These are phyloP conservation scores for Fragosphaeria purpurea DNA, from an alignment of 2,329 filamentous ascomycete species.

Conservation along the genomic window DNA sequence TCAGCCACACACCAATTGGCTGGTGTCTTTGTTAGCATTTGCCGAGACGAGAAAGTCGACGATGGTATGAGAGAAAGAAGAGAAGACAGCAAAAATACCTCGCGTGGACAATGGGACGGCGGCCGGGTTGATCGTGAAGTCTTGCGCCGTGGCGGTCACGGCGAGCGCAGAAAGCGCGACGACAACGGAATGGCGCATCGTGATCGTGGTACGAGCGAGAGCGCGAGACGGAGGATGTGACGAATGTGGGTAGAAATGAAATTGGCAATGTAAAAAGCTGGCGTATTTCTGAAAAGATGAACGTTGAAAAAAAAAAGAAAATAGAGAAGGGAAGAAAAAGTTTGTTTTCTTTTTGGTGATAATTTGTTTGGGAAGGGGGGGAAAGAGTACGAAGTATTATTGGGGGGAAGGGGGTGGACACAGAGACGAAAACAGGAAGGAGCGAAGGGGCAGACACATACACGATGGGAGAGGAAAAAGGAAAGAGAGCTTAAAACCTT, in stretches of 20 bases:
- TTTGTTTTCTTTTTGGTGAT: not conserved
- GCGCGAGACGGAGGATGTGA: not conserved
- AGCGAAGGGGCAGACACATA: not conserved
- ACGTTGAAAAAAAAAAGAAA: not conserved
- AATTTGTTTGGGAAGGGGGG: conserved; percentile 8
- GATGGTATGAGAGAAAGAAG: not conserved
- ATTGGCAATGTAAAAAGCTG: too few species aligned
- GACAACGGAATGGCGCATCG: conserved; percentile 33
- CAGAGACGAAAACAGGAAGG: conserved; percentile 4
- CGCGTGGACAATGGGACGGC: conserved; percentile 22
- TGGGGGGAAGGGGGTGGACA: not conserved
- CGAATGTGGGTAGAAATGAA: not conserved
- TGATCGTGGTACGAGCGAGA: conserved; percentile 11
- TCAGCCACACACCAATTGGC: conserved; percentile 43
- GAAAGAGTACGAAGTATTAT: not conserved
- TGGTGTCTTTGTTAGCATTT: conserved; percentile 19
- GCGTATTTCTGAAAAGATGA: not conserved
- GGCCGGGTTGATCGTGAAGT: conserved; percentile 35
- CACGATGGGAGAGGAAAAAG: not conserved
- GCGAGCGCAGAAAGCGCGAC: conserved; percentile 33
- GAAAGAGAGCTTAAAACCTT: conserved; percentile 4
- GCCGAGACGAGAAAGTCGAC: conserved; percentile 4
- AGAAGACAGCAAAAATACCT: conserved; percentile 24
- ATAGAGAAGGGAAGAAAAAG: not conserved
- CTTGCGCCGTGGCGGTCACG: conserved; percentile 29